Conservation (phyloP, 2,329 filamentous ascomycete genomes). For the Colletotrichum paranaense region DNA sequence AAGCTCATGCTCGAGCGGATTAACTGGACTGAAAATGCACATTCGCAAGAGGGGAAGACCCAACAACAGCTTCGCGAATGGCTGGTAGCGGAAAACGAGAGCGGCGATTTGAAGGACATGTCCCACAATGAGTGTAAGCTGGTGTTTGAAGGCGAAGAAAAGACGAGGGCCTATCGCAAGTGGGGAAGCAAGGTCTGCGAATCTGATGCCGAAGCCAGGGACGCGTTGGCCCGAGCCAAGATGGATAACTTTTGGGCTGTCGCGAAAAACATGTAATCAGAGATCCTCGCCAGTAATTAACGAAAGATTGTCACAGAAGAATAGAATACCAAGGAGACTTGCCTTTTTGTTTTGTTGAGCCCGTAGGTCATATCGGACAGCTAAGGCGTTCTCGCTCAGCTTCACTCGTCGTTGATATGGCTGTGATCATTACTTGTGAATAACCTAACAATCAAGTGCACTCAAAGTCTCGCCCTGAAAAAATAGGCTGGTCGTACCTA, state of each 20-base stretch:
- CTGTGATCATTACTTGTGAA: too few species aligned
- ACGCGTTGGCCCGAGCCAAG: conserved; percentile 81
- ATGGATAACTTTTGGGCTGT: conserved; percentile 96
- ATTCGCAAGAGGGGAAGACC: conserved; percentile 70
- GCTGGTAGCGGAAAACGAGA: conserved; percentile 83
- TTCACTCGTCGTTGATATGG: neutral
- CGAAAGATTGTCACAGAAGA: neutral
- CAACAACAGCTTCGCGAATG: conserved; percentile 76
- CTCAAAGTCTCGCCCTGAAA: neutral
- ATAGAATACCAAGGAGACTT: neutral
- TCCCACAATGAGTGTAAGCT: conserved; percentile 84
- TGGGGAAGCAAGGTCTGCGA: conserved; percentile 94
- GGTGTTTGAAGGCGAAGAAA: conserved; percentile 92
- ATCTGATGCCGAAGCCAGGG: conserved; percentile 88
- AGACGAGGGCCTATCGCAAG: conserved; percentile 82
- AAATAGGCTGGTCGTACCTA: neutral
- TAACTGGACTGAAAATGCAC: conserved; percentile 91
- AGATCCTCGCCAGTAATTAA: neutral
- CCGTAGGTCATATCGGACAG: neutral
- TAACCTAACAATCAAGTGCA: too few species aligned
- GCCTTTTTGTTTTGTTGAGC: neutral
- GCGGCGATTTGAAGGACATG: conserved; percentile 83
- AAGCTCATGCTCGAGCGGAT: conserved; percentile 95
- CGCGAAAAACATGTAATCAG: conserved; percentile 70
- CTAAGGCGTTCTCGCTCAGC: neutral